These are phyloP conservation scores for Mycosphaerella arachidis DNA, from an alignment of 2,329 filamentous ascomycete genomes.

Conservation along the genomic window DNA sequence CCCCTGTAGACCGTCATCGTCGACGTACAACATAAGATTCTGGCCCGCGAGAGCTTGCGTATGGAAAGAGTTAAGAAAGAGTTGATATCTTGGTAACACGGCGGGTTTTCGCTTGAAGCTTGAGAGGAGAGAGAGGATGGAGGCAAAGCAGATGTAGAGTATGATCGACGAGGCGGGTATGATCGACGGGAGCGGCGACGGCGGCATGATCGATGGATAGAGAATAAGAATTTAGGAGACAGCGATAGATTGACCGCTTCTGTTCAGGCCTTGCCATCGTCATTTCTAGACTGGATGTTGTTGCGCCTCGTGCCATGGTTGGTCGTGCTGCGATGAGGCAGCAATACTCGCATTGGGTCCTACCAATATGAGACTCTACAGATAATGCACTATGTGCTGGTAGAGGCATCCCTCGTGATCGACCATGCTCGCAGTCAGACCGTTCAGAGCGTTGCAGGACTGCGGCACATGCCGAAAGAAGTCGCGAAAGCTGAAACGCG, in stretches of 20 bases:
- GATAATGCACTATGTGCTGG: too few species aligned
- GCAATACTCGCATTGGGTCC: too few species aligned
- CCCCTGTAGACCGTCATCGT: not conserved
- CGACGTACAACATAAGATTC: not conserved
- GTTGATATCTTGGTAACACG: not conserved
- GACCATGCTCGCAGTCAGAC: not conserved
- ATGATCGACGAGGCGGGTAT: not conserved
- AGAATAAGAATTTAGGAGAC: not conserved
- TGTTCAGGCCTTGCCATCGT: not conserved
- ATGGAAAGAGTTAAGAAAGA: not conserved
- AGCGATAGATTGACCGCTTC: not conserved
- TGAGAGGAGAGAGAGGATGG: not conserved
- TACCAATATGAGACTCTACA: too few species aligned
- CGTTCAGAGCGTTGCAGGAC: not conserved
- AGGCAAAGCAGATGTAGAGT: not conserved
- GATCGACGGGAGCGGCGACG: not conserved
- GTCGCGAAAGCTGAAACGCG: not conserved
- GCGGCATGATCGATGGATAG: not conserved
- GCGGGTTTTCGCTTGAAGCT: not conserved
- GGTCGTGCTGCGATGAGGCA: too few species aligned
- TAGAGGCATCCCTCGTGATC: not conserved
- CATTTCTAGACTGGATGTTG: not conserved
- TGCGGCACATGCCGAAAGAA: not conserved
- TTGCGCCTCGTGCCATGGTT: too few species aligned
- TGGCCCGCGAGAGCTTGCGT: not conserved